Percentiles rank a stretch among this genome's conserved stretches.
These are phyloP conservation scores for Fraxinus ornus DNA, from an alignment of 305 asterid species.

Conservation along the genomic window DNA sequence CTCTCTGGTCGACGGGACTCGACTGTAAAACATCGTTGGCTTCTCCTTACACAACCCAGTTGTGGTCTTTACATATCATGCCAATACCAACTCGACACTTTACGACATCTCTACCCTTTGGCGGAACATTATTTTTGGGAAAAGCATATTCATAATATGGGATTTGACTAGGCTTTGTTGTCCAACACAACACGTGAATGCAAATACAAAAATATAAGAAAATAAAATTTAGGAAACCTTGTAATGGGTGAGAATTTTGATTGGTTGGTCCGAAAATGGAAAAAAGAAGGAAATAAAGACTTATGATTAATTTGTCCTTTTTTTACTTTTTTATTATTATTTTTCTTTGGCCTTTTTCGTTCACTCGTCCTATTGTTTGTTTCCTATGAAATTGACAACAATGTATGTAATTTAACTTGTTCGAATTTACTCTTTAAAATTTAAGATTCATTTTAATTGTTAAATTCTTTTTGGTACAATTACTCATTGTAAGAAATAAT, in stretches of 20 bases:
- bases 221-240: background rate
- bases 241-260: background rate
- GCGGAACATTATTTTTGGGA: background rate
- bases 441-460: background rate
- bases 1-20: background rate
- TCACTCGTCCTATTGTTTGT: background rate
- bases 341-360: background rate
- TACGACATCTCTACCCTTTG: background rate
- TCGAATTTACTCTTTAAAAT: background rate
- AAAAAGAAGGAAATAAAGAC: background rate
- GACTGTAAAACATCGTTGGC: background rate
- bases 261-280: conserved; percentile 4
- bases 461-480: no score
- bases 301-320: background rate
- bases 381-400: background rate
- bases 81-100: background rate
- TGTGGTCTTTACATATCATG: background rate
- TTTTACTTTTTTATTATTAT: no score
- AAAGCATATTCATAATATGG: background rate
- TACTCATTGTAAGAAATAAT: background rate
- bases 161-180: background rate
- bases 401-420: background rate
- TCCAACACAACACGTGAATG: background rate
- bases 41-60: background rate
- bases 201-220: background rate